Conservation (phyloP, 2,329 filamentous ascomycete species). For the Pseudofabraea citricarpa region DNA sequence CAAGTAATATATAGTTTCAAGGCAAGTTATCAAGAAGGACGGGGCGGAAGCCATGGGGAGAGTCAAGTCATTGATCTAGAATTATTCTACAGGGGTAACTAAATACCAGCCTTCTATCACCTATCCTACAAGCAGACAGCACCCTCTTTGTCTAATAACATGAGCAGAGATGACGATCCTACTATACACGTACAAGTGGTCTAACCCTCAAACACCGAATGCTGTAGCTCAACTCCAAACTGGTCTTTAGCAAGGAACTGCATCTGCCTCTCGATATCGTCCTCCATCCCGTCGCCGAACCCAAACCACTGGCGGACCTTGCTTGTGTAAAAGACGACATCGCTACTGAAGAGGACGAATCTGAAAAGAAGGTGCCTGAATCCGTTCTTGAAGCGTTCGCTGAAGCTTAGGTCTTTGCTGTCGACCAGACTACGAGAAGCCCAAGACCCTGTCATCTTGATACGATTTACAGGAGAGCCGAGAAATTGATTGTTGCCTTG, state of each 20-base stretch:
- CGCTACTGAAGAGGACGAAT: constrained; percentile 67
- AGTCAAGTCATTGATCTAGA: no score
- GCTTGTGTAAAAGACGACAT: constrained; percentile 78
- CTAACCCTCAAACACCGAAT: constrained; percentile 87
- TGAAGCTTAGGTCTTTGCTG: constrained; percentile 57
- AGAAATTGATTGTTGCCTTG: constrained; percentile 71
- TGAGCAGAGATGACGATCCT: no score
- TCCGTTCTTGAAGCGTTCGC: constrained; percentile 62
- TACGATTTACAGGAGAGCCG: constrained; percentile 71
- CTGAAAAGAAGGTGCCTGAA: constrained; percentile 80
- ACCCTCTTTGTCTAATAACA: no score
- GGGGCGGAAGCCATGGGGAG: no score
- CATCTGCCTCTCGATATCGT: constrained; percentile 87
- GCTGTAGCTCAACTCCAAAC: constrained; percentile 86
- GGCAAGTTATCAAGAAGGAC: no score
- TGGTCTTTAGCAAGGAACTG: constrained; percentile 75
- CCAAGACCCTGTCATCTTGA: constrained; percentile 93
- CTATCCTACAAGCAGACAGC: no score
- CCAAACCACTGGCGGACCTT: constrained; percentile 74
- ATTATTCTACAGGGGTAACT: no score
- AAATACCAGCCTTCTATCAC: no score
- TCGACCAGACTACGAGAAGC: constrained; percentile 79
- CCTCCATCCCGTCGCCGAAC: constrained; percentile 81
- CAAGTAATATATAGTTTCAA: no score
- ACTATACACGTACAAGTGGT: no score